Percentiles rank a stretch among this genome's conserved stretches.
phyloP scores from a whole-genome alignment of 208 protist genomes.

The Sergeia podlipaevii region DNA sequence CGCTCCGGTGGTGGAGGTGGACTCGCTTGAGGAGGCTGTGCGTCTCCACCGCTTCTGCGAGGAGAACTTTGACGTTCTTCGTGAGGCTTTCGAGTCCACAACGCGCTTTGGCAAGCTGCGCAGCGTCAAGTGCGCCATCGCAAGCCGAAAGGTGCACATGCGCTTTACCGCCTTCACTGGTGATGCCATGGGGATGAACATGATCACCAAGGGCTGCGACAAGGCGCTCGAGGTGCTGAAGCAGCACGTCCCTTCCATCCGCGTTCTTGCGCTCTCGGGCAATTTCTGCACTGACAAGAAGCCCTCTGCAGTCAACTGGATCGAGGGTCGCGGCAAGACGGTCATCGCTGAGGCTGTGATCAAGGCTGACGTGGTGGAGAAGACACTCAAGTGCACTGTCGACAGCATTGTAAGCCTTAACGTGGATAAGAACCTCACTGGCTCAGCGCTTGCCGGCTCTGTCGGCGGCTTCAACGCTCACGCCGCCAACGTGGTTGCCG shows the following conservation, averaged over 20 bases:
- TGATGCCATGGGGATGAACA: slow-evolving; percentile 99
- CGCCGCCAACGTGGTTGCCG: slow-evolving; percentile 97
- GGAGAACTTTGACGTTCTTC: slow-evolving; percentile 81
- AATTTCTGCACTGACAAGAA: slow-evolving; percentile 99
- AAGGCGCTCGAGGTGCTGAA: slow-evolving; percentile 88
- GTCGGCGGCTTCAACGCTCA: slow-evolving; percentile 98
- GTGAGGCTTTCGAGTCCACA: slow-evolving; percentile 91
- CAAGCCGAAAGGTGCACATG: slow-evolving; percentile 91
- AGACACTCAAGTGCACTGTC: slow-evolving; percentile 94
- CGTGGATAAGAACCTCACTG: slow-evolving; percentile 96
- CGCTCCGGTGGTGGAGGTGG: slow-evolving; percentile 92
- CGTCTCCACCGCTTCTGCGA: slow-evolving; percentile 90
- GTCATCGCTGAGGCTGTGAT: slow-evolving; percentile 95
- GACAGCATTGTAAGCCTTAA: slow-evolving; percentile 92
- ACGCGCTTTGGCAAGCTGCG: slow-evolving; percentile 93
- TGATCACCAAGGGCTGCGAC: slow-evolving; percentile 98
- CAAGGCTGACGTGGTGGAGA: slow-evolving; percentile 83
- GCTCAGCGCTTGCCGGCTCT: slow-evolving; percentile 97
- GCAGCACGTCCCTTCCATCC: slow-evolving; percentile 89
- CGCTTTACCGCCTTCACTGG: slow-evolving; percentile 94
- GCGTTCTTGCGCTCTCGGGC: slow-evolving; percentile 92
- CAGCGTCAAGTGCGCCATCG: slow-evolving; percentile 82
- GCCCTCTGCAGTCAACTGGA: slow-evolving; percentile 97
- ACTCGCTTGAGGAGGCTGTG: slow-evolving; percentile 67
- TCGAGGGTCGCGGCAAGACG: slow-evolving; percentile 95